phyloP scores from a whole-genome alignment of 1,139 yeast genomes.

The Debaryomycetaceae sp. region DNA sequence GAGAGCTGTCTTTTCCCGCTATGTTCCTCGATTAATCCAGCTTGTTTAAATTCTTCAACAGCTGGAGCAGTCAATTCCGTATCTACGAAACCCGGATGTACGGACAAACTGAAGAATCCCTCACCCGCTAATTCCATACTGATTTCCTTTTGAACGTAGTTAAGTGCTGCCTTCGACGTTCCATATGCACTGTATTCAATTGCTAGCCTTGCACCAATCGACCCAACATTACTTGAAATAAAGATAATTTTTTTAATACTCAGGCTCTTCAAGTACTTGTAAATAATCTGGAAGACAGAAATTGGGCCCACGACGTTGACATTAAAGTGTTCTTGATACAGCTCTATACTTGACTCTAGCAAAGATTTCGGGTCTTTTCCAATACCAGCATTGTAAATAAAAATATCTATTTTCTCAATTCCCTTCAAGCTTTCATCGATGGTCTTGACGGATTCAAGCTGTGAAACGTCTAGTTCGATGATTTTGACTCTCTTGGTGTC shows the following conservation, averaged over 20 bases:
- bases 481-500: constrained; percentile 3
- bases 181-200: constrained; percentile 19
- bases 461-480: constrained; percentile 3
- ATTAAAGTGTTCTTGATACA: constrained; percentile 17
- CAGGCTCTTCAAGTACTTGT: constrained; percentile 20
- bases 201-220: constrained; percentile 12
- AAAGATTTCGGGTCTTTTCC: constrained; percentile 2
- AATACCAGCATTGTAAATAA: constrained; percentile 18
- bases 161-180: constrained; percentile 29
- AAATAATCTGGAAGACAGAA: constrained; percentile 21
- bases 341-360: constrained; percentile 8
- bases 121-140: constrained; percentile 19
- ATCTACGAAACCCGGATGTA: constrained; percentile 30
- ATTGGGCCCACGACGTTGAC: constrained; percentile 30
- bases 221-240: constrained; percentile 22
- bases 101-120: constrained; percentile 20
- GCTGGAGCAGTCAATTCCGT: constrained; percentile 19
- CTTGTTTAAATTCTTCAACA: not conserved
- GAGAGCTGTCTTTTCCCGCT: no score
- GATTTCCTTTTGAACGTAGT: constrained; percentile 17
- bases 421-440: constrained; percentile 8
- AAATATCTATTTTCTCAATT: constrained; percentile 13
- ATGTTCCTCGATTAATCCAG: no score
- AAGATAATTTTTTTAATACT: constrained; percentile 19
- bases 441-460: constrained; percentile 1